Base-by-base conservation (phyloP, 2,329 filamentous ascomycete species). In the Aspergillus intermedius region DNA sequence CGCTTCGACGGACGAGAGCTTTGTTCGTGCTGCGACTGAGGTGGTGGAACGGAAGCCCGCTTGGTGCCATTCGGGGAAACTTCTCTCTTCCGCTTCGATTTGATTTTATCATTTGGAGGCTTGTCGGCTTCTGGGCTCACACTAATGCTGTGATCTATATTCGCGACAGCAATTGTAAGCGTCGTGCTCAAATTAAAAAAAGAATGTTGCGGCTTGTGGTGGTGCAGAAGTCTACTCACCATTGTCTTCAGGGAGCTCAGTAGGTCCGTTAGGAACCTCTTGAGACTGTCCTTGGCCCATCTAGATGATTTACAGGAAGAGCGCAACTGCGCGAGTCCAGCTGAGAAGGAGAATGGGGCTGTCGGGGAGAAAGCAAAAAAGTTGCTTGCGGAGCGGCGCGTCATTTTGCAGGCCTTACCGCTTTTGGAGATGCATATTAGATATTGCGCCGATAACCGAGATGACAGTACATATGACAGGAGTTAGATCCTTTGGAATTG, bases 231-330 rank as follows among this genome's bases (percentile, higher is more conserved):
- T 34, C 28, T 15, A 54, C 52, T 42, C 47, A 57, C 55, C 44
- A 15, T 19, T 17, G 35, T 45, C 37, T 39, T 49, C 46, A n/a
- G 42, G 9, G 5, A 28, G 37, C 21, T 42, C 51, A 5, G 30
- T 28, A 8, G 35, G 32, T 15, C 44, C 52, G 6, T 40, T 21
- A 34, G 50, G 35, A 25, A 46, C 15, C 17, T 45, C 46, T n/a
- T 60, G 58, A 1, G 58, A 58, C 12, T 56, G 52, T 12, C 47
- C 41, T 43, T 58, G 52, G 30, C 57, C 57, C 58, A 60, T 60
- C 32, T 42, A 17, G 7, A 47, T 9, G 19, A 25, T 28, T 12
- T 10, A 28, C 35, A 39, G 23, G n/a, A 22, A 46, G 47, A 47
- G 45, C 41, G 23, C 22, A 13, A 12, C 15, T 3, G 40, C 19